phyloP scores from a whole-genome alignment of 306 rosid genomes.

The Casuarina glauca region DNA sequence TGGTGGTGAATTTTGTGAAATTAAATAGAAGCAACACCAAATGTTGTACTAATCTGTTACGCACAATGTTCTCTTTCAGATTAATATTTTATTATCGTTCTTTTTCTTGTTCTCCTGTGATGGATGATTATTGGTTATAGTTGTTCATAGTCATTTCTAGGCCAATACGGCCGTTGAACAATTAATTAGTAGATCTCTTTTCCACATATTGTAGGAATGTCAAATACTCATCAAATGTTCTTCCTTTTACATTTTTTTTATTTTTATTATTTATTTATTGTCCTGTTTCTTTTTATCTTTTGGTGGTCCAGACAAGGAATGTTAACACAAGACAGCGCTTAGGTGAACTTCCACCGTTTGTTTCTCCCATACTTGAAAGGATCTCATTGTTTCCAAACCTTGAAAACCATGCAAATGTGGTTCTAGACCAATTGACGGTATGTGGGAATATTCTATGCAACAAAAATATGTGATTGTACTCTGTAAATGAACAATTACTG shows the following conservation, averaged over 20 bases:
- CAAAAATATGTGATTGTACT: not conserved
- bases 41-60: not conserved
- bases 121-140: not conserved
- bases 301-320: constrained; percentile 65
- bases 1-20: not conserved
- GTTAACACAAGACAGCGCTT: constrained; percentile 62
- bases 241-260: not conserved
- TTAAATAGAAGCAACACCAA: not conserved
- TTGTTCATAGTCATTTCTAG: not conserved
- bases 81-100: not conserved
- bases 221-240: not conserved
- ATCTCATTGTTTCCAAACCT: constrained; percentile 50
- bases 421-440: constrained; percentile 89
- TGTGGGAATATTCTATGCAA: constrained; percentile 9
- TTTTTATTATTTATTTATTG: not conserved
- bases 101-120: not conserved
- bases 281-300: constrained; percentile 13
- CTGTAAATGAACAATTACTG: constrained; percentile 3
- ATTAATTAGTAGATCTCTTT: not conserved
- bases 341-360: constrained; percentile 80
- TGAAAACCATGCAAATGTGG: constrained; percentile 37
- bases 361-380: constrained; percentile 62
- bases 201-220: not conserved
- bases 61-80: not conserved
- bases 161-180: not conserved